phyloP scores from a whole-genome alignment of 148 eudicot species.

The Silene latifolia region DNA sequence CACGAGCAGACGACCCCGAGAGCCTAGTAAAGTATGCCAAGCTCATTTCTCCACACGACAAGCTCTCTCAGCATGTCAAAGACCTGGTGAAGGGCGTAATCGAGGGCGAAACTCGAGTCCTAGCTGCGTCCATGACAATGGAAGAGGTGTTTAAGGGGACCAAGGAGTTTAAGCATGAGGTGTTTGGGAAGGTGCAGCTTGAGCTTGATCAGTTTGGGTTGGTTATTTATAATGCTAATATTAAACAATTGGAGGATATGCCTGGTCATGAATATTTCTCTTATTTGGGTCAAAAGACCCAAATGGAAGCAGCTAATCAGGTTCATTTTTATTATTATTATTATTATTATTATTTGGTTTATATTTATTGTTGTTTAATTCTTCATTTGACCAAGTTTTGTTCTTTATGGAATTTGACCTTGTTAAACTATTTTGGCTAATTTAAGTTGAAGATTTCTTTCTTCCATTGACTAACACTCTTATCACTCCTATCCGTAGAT shows the following conservation, averaged over 20 bases:
- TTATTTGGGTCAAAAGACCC: conserved; percentile 48
- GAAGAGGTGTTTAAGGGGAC: conserved; percentile 44
- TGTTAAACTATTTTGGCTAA: no score
- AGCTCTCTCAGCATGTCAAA: conserved; percentile 35
- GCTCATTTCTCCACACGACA: conserved; percentile 47
- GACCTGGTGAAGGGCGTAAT: conserved; percentile 45
- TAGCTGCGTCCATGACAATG: conserved; percentile 52
- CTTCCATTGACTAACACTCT: no score
- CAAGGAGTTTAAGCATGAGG: conserved; percentile 41
- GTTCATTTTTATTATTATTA: background rate
- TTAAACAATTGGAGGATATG: conserved; percentile 48
- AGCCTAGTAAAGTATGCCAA: conserved; percentile 38
- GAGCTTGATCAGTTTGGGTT: conserved; percentile 47
- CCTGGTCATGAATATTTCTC: conserved; percentile 53
- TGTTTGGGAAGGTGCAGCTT: conserved; percentile 43
- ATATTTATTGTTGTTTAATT: no score
- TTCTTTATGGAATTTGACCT: no score
- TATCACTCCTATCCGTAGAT: no score
- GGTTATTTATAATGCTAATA: conserved; percentile 46
- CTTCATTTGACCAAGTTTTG: no score
- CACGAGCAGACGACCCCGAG: conserved; percentile 24
- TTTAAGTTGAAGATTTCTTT: no score
- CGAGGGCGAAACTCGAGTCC: conserved; percentile 51
- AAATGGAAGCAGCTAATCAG: conserved; percentile 53
- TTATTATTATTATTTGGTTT: no score